phyloP scores from a whole-genome alignment of 768 basidiomycete genomes.

The Lactarius evosmus region DNA sequence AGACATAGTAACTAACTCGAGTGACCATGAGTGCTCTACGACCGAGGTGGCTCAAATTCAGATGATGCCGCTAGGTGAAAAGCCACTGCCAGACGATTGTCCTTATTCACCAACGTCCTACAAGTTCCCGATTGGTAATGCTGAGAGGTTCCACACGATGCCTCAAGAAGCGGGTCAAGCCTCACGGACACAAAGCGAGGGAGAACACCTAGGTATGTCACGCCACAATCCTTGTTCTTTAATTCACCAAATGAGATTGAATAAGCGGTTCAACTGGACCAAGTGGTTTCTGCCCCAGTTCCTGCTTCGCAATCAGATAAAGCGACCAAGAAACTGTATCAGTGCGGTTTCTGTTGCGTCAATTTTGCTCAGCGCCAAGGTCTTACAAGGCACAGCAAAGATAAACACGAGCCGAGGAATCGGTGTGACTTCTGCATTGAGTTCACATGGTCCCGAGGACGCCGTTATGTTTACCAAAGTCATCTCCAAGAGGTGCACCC shows the following conservation, averaged over 20 bases:
- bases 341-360: neutral
- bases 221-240: neutral
- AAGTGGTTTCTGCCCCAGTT: neutral
- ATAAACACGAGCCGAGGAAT: neutral
- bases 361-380: neutral
- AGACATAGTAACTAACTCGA: neutral
- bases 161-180: neutral
- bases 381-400: neutral
- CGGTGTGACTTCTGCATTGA: neutral
- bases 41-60: neutral
- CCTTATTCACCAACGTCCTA: neutral
- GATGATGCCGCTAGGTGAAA: neutral
- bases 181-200: neutral
- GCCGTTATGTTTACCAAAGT: neutral
- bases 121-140: neutral
- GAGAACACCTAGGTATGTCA: neutral
- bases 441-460: neutral
- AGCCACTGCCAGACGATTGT: neutral
- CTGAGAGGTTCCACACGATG: neutral
- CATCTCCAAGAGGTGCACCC: neutral
- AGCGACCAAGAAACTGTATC: neutral
- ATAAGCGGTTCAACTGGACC: neutral
- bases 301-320: neutral
- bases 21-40: neutral
- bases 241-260: neutral